Conservation (phyloP, 805 yeast genomes). For the Barnettozyma sucrosica region DNA sequence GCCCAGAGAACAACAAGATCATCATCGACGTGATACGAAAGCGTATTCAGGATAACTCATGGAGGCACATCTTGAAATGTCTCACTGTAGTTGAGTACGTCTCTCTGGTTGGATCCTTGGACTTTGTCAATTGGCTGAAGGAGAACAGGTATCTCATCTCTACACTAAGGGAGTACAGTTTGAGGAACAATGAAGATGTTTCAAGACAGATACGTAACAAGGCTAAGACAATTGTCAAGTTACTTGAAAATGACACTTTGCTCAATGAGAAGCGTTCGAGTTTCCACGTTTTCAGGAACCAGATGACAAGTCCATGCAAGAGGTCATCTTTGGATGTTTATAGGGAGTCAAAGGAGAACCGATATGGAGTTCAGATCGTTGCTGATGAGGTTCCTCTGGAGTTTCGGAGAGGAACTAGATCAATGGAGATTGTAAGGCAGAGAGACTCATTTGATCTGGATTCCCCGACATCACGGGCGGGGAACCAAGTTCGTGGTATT, state of each 20-base stretch:
- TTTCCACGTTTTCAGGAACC: constrained; percentile 35
- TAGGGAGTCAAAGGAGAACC: constrained; percentile 9
- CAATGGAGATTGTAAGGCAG: constrained; percentile 25
- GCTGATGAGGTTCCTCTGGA: constrained; percentile 7
- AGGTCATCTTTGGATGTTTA: constrained; percentile 23
- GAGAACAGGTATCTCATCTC: constrained; percentile 32
- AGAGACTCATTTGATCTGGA: neutral
- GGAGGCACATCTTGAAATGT: constrained; percentile 41
- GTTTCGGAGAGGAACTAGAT: constrained; percentile 20
- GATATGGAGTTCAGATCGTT: neutral
- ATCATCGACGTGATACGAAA: constrained; percentile 37
- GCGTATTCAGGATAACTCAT: constrained; percentile 32
- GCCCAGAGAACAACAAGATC: constrained; percentile 31
- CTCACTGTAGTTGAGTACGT: constrained; percentile 47
- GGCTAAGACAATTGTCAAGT: constrained; percentile 29
- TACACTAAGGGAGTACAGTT: constrained; percentile 26
- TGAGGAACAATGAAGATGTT: constrained; percentile 23
- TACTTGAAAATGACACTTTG: constrained; percentile 28
- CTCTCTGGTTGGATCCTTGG: constrained; percentile 47
- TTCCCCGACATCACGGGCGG: constrained; percentile 5
- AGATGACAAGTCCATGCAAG: constrained; percentile 36
- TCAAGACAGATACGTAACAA: constrained; percentile 34
- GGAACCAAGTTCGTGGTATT: constrained; percentile 1
- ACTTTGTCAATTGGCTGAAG: constrained; percentile 43
- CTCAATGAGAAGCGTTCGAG: constrained; percentile 36